Conservation (phyloP, 129 eudicot species). For the Ambrosia trifida region DNA sequence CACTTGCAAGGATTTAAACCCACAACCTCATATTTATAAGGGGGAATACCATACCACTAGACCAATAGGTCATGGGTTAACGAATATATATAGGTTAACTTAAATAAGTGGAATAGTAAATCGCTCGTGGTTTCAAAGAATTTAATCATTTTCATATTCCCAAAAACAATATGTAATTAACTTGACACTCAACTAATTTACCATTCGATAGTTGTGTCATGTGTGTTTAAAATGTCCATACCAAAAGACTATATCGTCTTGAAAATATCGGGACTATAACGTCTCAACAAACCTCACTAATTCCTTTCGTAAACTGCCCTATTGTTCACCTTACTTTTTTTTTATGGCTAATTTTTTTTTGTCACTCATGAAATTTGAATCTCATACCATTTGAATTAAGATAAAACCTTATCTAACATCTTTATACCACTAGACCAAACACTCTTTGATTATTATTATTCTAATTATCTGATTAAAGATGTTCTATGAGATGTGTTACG, state of each 20-base stretch:
- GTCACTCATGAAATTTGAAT: too few relatives aligned
- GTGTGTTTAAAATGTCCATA: not conserved
- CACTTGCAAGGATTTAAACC: too few relatives aligned
- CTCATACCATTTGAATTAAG: too few relatives aligned
- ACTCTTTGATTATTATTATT: too few relatives aligned
- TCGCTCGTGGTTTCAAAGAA: not conserved
- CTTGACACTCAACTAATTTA: not conserved
- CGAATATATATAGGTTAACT: not conserved
- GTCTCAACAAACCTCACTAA: conserved; percentile 16
- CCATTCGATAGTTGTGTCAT: not conserved
- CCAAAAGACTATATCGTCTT: not conserved
- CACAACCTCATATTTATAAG: too few relatives aligned
- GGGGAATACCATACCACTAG: too few relatives aligned
- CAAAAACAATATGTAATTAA: not conserved
- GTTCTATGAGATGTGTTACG: too few relatives aligned
- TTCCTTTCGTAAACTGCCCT: not conserved
- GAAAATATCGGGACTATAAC: not conserved
- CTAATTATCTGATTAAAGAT: too few relatives aligned
- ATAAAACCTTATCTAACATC: too few relatives aligned
- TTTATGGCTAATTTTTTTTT: too few relatives aligned
- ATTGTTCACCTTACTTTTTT: not conserved
- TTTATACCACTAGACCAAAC: too few relatives aligned
- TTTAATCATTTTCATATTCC: not conserved
- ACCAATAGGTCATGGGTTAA: too few relatives aligned
- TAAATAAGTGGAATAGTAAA: not conserved